Evolutionary conservation across 495 filamentous ascomycete genomes (phyloP).

Genomic region (Thermothielavioides terrestris): DNA sequence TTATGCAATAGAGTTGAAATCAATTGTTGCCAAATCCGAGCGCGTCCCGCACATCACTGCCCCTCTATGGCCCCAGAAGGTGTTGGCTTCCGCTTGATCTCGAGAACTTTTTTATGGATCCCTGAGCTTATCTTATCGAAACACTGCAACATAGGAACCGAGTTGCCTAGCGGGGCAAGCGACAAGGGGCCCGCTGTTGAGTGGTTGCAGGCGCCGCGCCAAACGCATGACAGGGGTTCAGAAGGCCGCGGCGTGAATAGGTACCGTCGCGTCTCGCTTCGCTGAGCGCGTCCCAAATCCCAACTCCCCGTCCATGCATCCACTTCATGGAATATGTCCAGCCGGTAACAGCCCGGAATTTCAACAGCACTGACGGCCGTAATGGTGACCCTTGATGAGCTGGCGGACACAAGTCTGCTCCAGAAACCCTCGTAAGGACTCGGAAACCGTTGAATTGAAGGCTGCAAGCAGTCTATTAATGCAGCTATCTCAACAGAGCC

Average conservation of each 20-base stretch:
- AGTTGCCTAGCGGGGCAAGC: conserved; percentile 17
- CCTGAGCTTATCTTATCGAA: conserved; percentile 27
- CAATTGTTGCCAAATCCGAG: background rate
- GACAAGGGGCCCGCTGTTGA: too few relatives aligned
- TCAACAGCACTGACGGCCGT: background rate
- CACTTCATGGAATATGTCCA: too few relatives aligned
- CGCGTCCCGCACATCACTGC: too few relatives aligned
- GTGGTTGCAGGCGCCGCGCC: too few relatives aligned
- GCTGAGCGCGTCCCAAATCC: background rate
- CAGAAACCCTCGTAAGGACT: conserved; percentile 25
- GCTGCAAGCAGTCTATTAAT: conserved; percentile 7
- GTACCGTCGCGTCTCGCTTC: conserved; percentile 6
- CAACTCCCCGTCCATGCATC: too few relatives aligned
- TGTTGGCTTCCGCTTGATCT: conserved; percentile 8
- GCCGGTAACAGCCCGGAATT: too few relatives aligned
- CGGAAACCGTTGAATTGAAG: background rate
- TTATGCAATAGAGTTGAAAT: background rate
- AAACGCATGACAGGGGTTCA: background rate
- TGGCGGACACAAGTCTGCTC: conserved; percentile 18
- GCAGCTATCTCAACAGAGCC: conserved; percentile 21
- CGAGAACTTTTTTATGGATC: conserved; percentile 22
- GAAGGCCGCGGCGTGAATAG: conserved; percentile 11
- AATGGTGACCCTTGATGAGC: conserved; percentile 29
- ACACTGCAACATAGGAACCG: too few relatives aligned
- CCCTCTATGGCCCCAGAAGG: background rate